Evolutionary conservation across 2,329 filamentous ascomycete species (phyloP).

Genomic region (Arachnopeziza araneosa): DNA sequence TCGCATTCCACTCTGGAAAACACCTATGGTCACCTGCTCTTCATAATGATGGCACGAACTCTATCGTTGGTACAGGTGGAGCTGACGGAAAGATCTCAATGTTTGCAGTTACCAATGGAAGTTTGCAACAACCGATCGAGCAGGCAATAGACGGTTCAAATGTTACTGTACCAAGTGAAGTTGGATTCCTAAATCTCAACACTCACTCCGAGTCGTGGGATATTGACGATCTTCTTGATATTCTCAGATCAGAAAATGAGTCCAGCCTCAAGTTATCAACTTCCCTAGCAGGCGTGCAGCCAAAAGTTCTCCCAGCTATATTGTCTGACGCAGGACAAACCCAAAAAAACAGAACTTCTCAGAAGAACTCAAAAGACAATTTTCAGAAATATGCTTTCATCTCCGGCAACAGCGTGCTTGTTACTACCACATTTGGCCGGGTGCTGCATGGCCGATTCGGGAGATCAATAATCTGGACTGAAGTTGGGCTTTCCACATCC

Average conservation of each 20-base stretch:
- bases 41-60: not conserved
- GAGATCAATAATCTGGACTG: slow-evolving; percentile 19
- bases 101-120: slow-evolving; percentile 9
- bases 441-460: slow-evolving; percentile 42
- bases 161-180: not conserved
- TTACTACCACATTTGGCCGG: slow-evolving; percentile 55
- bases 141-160: not conserved
- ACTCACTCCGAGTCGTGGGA: slow-evolving; percentile 2
- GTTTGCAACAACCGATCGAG: not conserved
- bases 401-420: slow-evolving; percentile 45
- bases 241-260: not conserved
- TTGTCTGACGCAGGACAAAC: not conserved
- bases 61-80: slow-evolving; percentile 63
- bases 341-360: slow-evolving; percentile 22
- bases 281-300: not conserved
- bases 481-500: slow-evolving; percentile 26
- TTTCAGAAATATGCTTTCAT: slow-evolving; percentile 59
- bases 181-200: not conserved
- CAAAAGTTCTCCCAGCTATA: not conserved
- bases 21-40: slow-evolving; percentile 80
- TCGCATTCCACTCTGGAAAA: slow-evolving; percentile 72
- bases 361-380: slow-evolving; percentile 37
- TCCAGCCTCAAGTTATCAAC: not conserved
- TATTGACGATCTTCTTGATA: slow-evolving; percentile 3
- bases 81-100: slow-evolving; percentile 67